Evolutionary conservation across 768 basidiomycete genomes (phyloP).

Genomic region (Dioszegia aurantiaca): DNA sequence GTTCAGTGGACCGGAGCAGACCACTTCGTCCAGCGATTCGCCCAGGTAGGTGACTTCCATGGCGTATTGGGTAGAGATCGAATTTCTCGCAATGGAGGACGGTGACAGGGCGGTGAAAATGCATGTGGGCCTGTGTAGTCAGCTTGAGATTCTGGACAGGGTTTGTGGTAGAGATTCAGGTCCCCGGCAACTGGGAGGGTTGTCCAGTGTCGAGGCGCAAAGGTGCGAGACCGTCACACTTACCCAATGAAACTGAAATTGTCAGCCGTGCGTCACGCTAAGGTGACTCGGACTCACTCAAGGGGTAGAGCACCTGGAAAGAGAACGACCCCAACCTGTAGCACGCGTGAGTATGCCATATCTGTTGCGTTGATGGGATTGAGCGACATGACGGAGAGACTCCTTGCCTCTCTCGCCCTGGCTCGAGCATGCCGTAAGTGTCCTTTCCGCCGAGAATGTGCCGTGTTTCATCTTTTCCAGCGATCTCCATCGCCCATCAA

Average conservation of each 20-base stretch:
- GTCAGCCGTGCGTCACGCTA: background rate
- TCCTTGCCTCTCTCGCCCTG: too few relatives aligned
- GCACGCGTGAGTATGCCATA: background rate
- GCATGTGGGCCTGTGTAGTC: background rate
- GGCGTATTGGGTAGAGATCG: constrained; percentile 1
- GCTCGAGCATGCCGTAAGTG: too few relatives aligned
- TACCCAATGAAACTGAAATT: constrained; percentile 14
- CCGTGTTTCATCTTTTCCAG: too few relatives aligned
- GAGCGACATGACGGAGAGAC: too few relatives aligned
- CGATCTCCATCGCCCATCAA: too few relatives aligned
- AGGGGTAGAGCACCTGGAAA: constrained; percentile 13
- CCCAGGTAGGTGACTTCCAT: constrained; percentile 10
- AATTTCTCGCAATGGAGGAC: background rate
- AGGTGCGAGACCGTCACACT: background rate
- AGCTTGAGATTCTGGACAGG: background rate
- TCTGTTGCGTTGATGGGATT: too few relatives aligned
- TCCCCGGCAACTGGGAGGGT: background rate
- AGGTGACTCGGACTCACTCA: constrained; percentile 4
- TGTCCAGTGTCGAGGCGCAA: background rate
- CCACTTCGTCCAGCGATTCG: background rate
- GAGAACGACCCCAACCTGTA: constrained; percentile 14
- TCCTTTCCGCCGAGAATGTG: too few relatives aligned
- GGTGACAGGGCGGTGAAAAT: constrained; percentile 4
- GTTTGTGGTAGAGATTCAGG: background rate
- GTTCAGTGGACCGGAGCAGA: constrained; percentile 3